Conservation (phyloP, 179 eudicot species). For the Nepenthes alata region DNA sequence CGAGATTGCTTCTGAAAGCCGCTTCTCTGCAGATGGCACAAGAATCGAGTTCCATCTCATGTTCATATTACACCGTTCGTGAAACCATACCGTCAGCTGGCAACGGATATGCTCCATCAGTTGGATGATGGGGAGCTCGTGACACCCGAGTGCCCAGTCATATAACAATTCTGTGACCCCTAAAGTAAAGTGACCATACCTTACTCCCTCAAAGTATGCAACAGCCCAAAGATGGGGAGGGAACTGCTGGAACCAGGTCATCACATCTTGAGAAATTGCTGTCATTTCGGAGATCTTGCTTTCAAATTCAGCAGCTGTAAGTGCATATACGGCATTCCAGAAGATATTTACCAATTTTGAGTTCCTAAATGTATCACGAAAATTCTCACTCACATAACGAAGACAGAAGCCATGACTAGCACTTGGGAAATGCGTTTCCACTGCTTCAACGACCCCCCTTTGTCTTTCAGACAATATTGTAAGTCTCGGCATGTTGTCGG, state of each 20-base stretch:
- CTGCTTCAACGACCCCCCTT: slow-evolving; percentile 62
- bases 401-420: slow-evolving; percentile 84
- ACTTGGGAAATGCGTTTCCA: slow-evolving; percentile 71
- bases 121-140: slow-evolving; percentile 76
- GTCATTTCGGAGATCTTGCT: slow-evolving; percentile 59
- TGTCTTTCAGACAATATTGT: slow-evolving; percentile 76
- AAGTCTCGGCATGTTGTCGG: slow-evolving; percentile 89
- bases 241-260: slow-evolving; percentile 59
- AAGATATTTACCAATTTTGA: slow-evolving; percentile 70
- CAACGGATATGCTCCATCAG: slow-evolving; percentile 81
- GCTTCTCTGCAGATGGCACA: slow-evolving; percentile 76
- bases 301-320: slow-evolving; percentile 64
- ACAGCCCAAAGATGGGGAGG: slow-evolving; percentile 88
- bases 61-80: slow-evolving; percentile 47
- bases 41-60: slow-evolving; percentile 70
- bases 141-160: slow-evolving; percentile 71
- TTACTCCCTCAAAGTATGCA: slow-evolving; percentile 75
- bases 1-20: slow-evolving; percentile 63
- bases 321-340: slow-evolving; percentile 86
- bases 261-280: slow-evolving; percentile 57
- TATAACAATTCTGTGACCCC: slow-evolving; percentile 54
- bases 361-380: slow-evolving; percentile 74
- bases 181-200: slow-evolving; percentile 74
- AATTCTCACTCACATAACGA: slow-evolving; percentile 72
- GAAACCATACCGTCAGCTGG: slow-evolving; percentile 68